Evolutionary conservation across 768 basidiomycete genomes (phyloP).

Genomic region (Suillus clintonianus): DNA sequence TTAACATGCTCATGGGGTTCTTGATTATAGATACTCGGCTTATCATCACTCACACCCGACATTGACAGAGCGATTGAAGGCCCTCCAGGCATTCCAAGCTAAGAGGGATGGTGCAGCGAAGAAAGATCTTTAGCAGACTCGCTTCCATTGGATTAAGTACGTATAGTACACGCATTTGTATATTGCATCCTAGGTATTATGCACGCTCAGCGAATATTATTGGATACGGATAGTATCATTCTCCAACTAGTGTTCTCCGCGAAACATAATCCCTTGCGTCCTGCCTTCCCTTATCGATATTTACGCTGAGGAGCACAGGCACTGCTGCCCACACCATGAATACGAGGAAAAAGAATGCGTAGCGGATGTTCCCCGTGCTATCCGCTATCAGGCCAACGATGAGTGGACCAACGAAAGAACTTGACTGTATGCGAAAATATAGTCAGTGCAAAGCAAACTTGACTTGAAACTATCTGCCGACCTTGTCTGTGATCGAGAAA

Average conservation of each 20-base stretch:
- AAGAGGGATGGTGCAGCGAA: slow-evolving; percentile 32
- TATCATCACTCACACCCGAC: slow-evolving; percentile 98
- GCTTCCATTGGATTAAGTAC: background rate
- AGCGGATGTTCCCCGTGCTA: slow-evolving; percentile 87
- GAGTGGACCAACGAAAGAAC: slow-evolving; percentile 89
- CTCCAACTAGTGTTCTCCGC: background rate
- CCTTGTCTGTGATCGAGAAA: slow-evolving; percentile 91
- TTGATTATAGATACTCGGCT: slow-evolving; percentile 76
- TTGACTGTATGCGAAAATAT: slow-evolving; percentile 54
- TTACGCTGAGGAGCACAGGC: slow-evolving; percentile 71
- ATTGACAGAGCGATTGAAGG: slow-evolving; percentile 83
- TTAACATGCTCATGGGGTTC: background rate
- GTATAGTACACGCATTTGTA: background rate
- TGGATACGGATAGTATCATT: background rate
- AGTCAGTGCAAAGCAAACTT: background rate
- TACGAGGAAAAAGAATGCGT: slow-evolving; percentile 87
- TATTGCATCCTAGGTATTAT: background rate
- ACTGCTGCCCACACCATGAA: slow-evolving; percentile 80
- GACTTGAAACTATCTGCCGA: slow-evolving; percentile 23
- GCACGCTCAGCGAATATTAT: background rate
- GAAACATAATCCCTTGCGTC: slow-evolving; percentile 45
- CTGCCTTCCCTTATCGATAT: slow-evolving; percentile 63
- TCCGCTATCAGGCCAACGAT: slow-evolving; percentile 89
- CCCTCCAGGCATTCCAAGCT: slow-evolving; percentile 68
- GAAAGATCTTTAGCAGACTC: slow-evolving; percentile 23